Percentiles rank a stretch among this genome's conserved stretches.
Evolutionary conservation across 73 alveolate species (phyloP).

Genomic region (Tetrahymena malaccensis): DNA sequence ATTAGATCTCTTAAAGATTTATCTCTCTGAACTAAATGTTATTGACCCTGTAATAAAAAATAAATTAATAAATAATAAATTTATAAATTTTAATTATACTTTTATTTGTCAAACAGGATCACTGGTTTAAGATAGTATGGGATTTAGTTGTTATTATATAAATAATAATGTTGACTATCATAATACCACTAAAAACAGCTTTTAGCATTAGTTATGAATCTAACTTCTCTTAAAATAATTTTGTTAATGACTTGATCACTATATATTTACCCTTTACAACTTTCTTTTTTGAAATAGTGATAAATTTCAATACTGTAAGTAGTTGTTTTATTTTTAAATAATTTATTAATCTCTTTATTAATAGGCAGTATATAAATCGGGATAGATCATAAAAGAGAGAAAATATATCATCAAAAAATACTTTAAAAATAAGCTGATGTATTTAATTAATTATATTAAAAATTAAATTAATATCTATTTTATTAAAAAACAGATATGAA

Average conservation of each 20-base stretch:
- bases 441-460: neutral
- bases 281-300: neutral
- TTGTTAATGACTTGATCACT: neutral
- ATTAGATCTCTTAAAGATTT: neutral
- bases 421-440: neutral
- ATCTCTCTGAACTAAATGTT: neutral
- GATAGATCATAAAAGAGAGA: neutral
- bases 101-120: neutral
- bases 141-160: neutral
- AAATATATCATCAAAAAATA: neutral
- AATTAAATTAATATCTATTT: no score
- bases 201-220: neutral
- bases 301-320: neutral
- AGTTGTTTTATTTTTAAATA: neutral
- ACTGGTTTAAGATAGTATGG: neutral
- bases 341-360: neutral
- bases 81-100: neutral
- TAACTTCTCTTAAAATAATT: neutral
- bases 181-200: neutral
- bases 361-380: neutral
- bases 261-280: neutral
- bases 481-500: neutral
- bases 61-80: neutral
- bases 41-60: neutral
- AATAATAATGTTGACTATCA: neutral